Conservation (phyloP, 805 yeast genomes). For the Candida wancherniae region DNA sequence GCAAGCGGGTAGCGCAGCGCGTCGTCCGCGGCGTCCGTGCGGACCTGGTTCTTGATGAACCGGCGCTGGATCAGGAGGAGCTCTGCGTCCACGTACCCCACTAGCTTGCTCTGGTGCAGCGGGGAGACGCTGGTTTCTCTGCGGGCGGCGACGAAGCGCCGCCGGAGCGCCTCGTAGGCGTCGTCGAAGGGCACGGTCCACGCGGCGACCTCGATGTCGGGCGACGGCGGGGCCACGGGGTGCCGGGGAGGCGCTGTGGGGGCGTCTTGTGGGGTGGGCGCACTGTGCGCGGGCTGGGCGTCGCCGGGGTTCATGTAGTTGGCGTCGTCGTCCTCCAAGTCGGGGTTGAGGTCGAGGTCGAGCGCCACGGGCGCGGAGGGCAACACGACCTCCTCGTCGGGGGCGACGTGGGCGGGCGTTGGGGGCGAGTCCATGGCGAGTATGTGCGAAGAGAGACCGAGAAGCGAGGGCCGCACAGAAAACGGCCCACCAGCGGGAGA, state of each 20-base stretch:
- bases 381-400: constrained; percentile 30
- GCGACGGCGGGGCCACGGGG: constrained; percentile 1
- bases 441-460: neutral
- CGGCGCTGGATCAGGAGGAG: constrained; percentile 16
- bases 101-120: constrained; percentile 50
- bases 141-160: constrained; percentile 2
- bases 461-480: no score
- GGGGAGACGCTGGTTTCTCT: constrained; percentile 10
- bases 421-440: constrained; percentile 21
- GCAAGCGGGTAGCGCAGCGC: constrained; percentile 18
- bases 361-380: constrained; percentile 21
- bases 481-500: no score
- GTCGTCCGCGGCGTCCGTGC: constrained; percentile 24
- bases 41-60: constrained; percentile 39
- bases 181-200: constrained; percentile 26
- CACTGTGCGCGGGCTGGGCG: neutral
- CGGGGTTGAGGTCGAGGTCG: constrained; percentile 38
- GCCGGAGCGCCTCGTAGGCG: constrained; percentile 16
- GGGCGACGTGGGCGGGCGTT: constrained; percentile 33
- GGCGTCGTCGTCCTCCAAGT: constrained; percentile 26
- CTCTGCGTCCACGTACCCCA: constrained; percentile 12
- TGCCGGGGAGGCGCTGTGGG: neutral
- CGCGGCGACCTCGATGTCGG: constrained; percentile 5
- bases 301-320: constrained; percentile 5
- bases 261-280: neutral